Evolutionary conservation across 441 rosid species (phyloP), one percentile per base, ranked within the genome.

Genomic region (Adansonia gregorii): DNA sequence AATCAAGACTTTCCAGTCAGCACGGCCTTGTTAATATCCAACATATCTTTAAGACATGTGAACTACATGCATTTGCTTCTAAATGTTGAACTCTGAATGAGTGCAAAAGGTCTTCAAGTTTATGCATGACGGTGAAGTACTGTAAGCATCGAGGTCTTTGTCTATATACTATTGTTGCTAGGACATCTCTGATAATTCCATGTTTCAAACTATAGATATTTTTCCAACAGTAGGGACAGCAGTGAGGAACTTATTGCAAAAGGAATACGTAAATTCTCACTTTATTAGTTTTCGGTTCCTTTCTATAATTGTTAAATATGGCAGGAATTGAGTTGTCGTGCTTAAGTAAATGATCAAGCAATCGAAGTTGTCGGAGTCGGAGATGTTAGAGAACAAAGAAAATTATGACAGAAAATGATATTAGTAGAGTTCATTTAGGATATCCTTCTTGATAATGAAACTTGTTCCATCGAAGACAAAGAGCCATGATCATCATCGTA

Each of bases 91-190:
- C 54, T 4, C 12, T 52, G 20, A 52, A 71, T 52, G 46, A 1
- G 41, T 15, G 60, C 12, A 19, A 63, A 63, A 6, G 10, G 67
- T 63, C 43, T 27, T 41, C 69, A 39, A 17, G 22, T 4, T 39
- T 17, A 52, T 14, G 39, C 65, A 22, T 60, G 65, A 11, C 41
- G 17, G 35, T 60, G 41, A 24, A 22, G 43, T 61, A 24, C 27
- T 24, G 66, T 61, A 61, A 61, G 43, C 66, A 24, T 61, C n/a
- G 27, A 61, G 6, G 70, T 4, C n/a, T 61, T 61, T 15, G 68
- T 64, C 68, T 2, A 31, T 60, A 19, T 19, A 61, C 43, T 5
- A 12, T 14, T 35, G 35, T 35, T 20, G 4, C 0, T 31, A 20
- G 49, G 70, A 66, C 70, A 17, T 8, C 49, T 66, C 27, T n/a